These are phyloP conservation scores for Alternaria alternata DNA, from an alignment of 2,329 filamentous ascomycete genomes.

Conservation along the genomic window DNA sequence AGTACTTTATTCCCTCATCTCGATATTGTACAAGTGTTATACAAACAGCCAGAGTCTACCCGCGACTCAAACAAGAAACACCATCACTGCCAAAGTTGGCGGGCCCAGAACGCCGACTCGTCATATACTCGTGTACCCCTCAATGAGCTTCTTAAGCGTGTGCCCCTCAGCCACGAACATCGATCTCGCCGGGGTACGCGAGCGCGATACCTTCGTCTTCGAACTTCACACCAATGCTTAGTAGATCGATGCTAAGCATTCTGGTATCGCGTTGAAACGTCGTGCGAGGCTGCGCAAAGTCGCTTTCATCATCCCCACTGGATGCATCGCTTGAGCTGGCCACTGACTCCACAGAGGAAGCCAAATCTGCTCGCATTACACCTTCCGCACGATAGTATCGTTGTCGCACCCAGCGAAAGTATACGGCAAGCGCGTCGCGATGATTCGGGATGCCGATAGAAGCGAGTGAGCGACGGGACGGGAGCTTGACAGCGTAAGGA, in stretches of 20 bases:
- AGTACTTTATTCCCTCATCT: no score
- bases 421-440: slow-evolving; percentile 32
- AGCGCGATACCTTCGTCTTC: slow-evolving; percentile 1
- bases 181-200: slow-evolving; percentile 14
- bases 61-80: neutral
- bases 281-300: neutral
- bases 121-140: neutral
- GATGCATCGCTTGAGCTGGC: neutral
- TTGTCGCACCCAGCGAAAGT: slow-evolving; percentile 32
- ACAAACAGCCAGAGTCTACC: neutral
- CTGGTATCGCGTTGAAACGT: neutral
- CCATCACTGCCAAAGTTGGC: no score
- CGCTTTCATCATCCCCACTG: neutral
- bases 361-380: neutral
- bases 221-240: slow-evolving; percentile 11
- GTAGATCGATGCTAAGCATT: slow-evolving; percentile 6
- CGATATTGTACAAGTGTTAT: neutral
- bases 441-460: slow-evolving; percentile 31
- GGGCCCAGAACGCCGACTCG: neutral
- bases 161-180: slow-evolving; percentile 14
- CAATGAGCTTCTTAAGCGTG: neutral
- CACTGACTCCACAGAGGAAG: neutral
- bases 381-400: slow-evolving; percentile 15
- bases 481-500: slow-evolving; percentile 10
- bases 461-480: slow-evolving; percentile 25